Conservation (phyloP, 371 early-diverging fungal genomes). For the Polyrhizophydium stewartii region DNA sequence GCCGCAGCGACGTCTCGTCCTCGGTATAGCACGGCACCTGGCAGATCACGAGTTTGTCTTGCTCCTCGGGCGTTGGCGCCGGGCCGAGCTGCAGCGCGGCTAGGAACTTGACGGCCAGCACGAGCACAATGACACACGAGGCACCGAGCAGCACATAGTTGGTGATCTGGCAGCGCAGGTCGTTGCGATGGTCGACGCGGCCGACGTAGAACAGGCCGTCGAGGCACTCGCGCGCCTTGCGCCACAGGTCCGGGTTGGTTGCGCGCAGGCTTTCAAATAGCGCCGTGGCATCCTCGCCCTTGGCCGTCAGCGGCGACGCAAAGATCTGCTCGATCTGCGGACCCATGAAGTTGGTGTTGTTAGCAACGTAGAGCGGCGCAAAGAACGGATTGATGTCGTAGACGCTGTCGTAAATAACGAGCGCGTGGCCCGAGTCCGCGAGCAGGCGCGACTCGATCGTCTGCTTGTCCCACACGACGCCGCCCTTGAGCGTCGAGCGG, state of each 20-base stretch:
- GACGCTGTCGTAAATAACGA: constrained; percentile 23
- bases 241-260: constrained; percentile 6
- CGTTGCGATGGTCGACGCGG: constrained; percentile 74
- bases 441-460: constrained; percentile 13
- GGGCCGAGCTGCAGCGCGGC: constrained; percentile 81
- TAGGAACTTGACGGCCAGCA: constrained; percentile 78
- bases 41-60: constrained; percentile 87
- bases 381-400: constrained; percentile 28
- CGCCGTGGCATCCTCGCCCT: constrained; percentile 16
- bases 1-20: constrained; percentile 85
- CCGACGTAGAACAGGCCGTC: constrained; percentile 80
- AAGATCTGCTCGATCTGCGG: constrained; percentile 10
- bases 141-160: constrained; percentile 78
- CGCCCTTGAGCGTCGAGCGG: constrained; percentile 12
- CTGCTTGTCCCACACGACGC: constrained; percentile 16
- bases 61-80: constrained; percentile 68
- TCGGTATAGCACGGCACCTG: constrained; percentile 96
- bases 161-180: constrained; percentile 73
- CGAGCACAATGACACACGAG: constrained; percentile 68
- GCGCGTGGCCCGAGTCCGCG: constrained; percentile 3
- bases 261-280: constrained; percentile 10
- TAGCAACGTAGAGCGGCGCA: neutral
- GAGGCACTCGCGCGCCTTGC: constrained; percentile 54
- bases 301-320: neutral
- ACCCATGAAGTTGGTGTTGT: constrained; percentile 15